Evolutionary conservation across 208 protist genomes (phyloP), one percentile per base, ranked within the genome.

Genomic region (Acanthamoeba castellanii): DNA sequence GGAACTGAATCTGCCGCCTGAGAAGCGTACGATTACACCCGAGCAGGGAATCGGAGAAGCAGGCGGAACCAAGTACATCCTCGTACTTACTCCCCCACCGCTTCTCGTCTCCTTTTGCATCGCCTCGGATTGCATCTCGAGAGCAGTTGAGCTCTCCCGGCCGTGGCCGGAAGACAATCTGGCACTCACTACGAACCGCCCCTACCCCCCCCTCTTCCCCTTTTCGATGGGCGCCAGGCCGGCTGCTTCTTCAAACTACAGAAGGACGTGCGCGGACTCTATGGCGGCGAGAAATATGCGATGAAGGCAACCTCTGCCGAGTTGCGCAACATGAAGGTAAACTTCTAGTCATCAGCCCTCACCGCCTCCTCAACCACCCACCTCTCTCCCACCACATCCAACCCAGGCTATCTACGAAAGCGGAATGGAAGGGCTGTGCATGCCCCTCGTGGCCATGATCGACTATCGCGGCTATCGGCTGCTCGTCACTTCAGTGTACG

Each of bases 401-500:
- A 3, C 16, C 8, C 27, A 93, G 88, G 88, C 61, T 18, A 93
- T 93, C n/a, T 76, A 93, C 34, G 61, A 93, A 11, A 76, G 88
- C 50, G 88, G 64, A 8, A 78, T 52, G 45, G 88, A 93, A 57
- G 88, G 88, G 30, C 64, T 93, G 6, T 76, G 88, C 45, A 5
- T 93, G 30, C 88, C 88, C 1, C 45, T 93, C 4, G 88, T 78
- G 50, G 52, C 88, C 42, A 93, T 93, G 88, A 93, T 93, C 45
- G 88, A 93, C 66, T 93, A 93, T 22, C 34, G 88, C 90, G 88
- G 88, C 61, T 93, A 93, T 76, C 88, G 88, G 34, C 55, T 93
- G 27, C 64, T 93, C 5, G 88, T 93, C 1, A 45, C 55, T 7
- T 70, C 88, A 22, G 64, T 93, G 88, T 93, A 90, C n/a, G 82